Base-by-base conservation (phyloP, 2,329 filamentous ascomycete species). In the Claviceps digitariae region DNA sequence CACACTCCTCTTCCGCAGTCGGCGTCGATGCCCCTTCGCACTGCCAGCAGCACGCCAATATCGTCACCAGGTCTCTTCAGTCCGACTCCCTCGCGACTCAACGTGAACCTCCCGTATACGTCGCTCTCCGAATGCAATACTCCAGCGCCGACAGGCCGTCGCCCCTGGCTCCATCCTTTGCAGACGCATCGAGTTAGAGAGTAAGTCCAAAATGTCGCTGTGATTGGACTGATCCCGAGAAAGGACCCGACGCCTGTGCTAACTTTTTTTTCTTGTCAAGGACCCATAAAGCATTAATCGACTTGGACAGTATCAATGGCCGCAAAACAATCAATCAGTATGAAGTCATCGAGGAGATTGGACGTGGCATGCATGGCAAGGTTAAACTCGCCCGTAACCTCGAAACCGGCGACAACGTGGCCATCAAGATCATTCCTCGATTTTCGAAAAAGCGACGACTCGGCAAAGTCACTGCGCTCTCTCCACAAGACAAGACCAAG, bases 241-340 rank as follows among this genome's bases (percentile, higher is more conserved):
- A 36, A 13, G 34, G 27, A 8, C 27, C n/a, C n/a, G n/a, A 15
- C 29, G 5, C 46, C 46, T 34, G 10, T 47, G 1, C 46, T 41
- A 12, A 31, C 29, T 57, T 15, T 48, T 51, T 52, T 53, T 44
- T 44, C 13, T 9, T 25, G 4, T 49, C 41, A 58, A 87, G 84
- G 71, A 96, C 91, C 10, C 87, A 95, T 69, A 89, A 90, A 57
- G 90, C 88, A 52, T 84, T 90, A 62, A 88, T 96, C 60, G 91
- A 97, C 63, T 84, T 90, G 57, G 90, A 97, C 67, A 81, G 81
- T 52, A 78, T 89, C 57, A 95, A 91, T 5, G 93, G 93, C 55
- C 87, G 93, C 57, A 98, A 98, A 72, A 78, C 90, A 52, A 95
- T 98, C 74, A 98, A 98, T 64, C 87, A 96, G 65, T 98, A 98